Base-by-base conservation (phyloP, 1,139 yeast species). In the Hansenula lynferdii region DNA sequence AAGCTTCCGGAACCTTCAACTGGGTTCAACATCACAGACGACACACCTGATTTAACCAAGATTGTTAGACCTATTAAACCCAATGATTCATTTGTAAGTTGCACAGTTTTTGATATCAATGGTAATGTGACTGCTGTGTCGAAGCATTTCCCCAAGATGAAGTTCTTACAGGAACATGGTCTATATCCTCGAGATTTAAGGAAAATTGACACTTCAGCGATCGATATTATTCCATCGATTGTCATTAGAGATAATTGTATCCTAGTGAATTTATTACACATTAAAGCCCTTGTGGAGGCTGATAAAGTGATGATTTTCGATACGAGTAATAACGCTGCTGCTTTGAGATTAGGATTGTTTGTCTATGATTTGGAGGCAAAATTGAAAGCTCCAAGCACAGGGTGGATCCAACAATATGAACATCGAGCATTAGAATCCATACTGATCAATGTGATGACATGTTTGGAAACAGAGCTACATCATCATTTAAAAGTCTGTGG, bases 341-440 rank as follows among this genome's bases (percentile, higher is more conserved):
- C 78, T 34, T 67, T 80, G 11, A 78, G 81, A 41, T 70, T 92
- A 45, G 87, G 94, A 12, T 72, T 86, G 22, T 83, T 94, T 56
- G 80, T 92, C 72, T 85, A 86, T 56, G 97, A 87, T 57, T 64
- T 94, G 41, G 95, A 87, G 50, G 80, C 85, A 50, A 86, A 86
- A 58, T 67, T 94, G 41, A 54, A 39, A 38, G 48, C 42, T 14
- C 49, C 49, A 11, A 49, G 42, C 28, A 38, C 38, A 15, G 44
- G 49, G 25, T 48, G 59, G 65, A 44, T 65, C 6, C 65, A 64
- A 35, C 56, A 50, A 16, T 94, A 85, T 60, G 99, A 94, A 57
- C 83, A 90, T 60, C 70, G 94, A 34, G 98, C 96, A 0, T 62
- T 94, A 34, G 98, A 94, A 57, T 79, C 94, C 1, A 86, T 94